Evolutionary conservation across 2,329 filamentous ascomycete species (phyloP).

Genomic region (Colletotrichum lindemuthianum): DNA sequence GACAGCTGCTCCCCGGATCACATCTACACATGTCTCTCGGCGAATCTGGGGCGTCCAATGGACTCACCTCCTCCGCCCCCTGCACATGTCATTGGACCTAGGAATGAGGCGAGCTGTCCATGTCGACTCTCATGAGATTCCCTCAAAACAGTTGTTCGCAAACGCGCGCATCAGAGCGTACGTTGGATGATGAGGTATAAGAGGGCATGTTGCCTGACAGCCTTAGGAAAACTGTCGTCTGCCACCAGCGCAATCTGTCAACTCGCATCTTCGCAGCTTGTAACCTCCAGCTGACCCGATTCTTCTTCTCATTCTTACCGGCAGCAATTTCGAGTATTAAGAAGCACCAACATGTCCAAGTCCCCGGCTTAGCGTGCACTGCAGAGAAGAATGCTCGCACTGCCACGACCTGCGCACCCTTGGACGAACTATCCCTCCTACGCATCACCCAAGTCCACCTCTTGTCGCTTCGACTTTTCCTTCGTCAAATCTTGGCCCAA

Average conservation of each 20-base stretch:
- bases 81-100: slow-evolving; percentile 6
- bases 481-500: slow-evolving; percentile 3
- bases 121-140: not conserved
- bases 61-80: not conserved
- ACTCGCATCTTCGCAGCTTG: not conserved
- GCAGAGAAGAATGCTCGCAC: slow-evolving; percentile 21
- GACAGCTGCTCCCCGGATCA: slow-evolving; percentile 22
- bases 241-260: slow-evolving; percentile 1
- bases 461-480: not conserved
- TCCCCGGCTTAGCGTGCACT: slow-evolving; percentile 12
- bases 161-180: slow-evolving; percentile 4
- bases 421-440: not conserved
- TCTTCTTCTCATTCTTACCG: not conserved
- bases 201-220: not conserved
- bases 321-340: not conserved
- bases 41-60: slow-evolving; percentile 14
- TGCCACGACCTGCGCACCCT: not conserved
- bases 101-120: slow-evolving; percentile 13
- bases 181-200: slow-evolving; percentile 1
- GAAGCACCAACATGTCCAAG: slow-evolving; percentile 24
- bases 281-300: not conserved
- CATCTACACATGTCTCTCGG: slow-evolving; percentile 15
- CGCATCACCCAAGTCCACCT: not conserved
- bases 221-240: not conserved
- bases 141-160: slow-evolving; percentile 9